Evolutionary conservation across 2,329 filamentous ascomycete genomes (phyloP), one percentile per base, ranked within the genome.

Genomic region (Penicillium glabrum): DNA sequence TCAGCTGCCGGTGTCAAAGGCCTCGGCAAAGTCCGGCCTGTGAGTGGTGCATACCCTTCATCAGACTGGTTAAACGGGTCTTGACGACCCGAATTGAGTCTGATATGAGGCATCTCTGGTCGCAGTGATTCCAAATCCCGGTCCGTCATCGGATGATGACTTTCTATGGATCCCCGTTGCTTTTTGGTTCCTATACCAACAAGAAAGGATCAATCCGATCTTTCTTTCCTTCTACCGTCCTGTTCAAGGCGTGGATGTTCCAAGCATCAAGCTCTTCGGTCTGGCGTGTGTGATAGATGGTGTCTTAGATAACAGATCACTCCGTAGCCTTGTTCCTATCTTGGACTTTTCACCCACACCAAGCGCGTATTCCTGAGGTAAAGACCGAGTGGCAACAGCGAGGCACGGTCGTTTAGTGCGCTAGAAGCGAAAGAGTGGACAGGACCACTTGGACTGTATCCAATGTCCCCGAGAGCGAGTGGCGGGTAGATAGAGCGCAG

Each of bases 11-110:
- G 67, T 2, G 68, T 68, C 53, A 69, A 51, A 0, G 64, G 58
- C 8, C 59, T 59, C 1, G 73, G 70, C 41, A 67, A 60, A 27
- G 61, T 57, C 13, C 60, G 53, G n/a, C 59, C 43, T 26, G 46
- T 45, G 3, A 63, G 44, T 3, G 66, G 62, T 39, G 60, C 62
- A 47, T 64, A 68, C 46, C 63, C 61, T 62, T 68, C 73, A 14
- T 67, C 59, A 8, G 74, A 64, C 61, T 75, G 72, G 57, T 71
- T 74, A 59, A 79, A 75, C 31, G 81, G 73, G 66, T 87, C 80
- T 61, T 83, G 79, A 61, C 77, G 80, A 46, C 82, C 84, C 26
- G 84, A 87, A 67, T 88, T 88, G 61, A 89, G 79, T 56, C 84
- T 83, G 57, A 89, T 84, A 62, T 88, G 86, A 62, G 85, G 85